phyloP scores from a whole-genome alignment of 169 alveolate genomes.

The Eimeria maxima region DNA sequence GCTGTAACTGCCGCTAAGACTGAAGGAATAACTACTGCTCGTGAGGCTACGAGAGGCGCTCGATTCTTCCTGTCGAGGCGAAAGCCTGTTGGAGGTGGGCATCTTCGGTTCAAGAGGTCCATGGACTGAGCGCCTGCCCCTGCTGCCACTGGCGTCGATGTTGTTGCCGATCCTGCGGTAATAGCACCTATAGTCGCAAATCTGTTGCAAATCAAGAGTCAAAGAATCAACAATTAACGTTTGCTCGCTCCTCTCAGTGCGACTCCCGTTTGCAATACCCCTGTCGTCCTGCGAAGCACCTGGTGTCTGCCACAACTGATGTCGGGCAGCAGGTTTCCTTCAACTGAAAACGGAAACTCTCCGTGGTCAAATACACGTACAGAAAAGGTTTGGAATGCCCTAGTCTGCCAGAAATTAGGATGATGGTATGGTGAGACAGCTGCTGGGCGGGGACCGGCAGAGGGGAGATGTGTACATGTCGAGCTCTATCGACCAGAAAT shows the following conservation, averaged over 20 bases:
- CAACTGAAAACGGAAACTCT: neutral
- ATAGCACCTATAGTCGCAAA: neutral
- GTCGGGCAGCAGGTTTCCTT: neutral
- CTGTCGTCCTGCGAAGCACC: neutral
- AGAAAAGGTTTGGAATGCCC: neutral
- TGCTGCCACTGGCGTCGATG: neutral
- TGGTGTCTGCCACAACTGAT: neutral
- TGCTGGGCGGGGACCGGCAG: neutral
- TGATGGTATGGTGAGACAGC: neutral
- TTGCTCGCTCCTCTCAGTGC: too few relatives aligned
- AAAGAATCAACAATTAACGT: too few relatives aligned
- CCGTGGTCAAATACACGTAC: neutral
- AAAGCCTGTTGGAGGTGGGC: neutral
- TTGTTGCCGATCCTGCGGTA: neutral
- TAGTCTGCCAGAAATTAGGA: neutral
- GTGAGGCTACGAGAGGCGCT: neutral
- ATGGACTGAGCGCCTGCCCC: constrained; percentile 7
- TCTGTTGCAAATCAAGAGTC: neutral
- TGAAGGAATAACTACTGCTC: constrained; percentile 13
- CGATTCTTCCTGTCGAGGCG: neutral
- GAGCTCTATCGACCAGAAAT: neutral
- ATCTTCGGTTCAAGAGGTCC: neutral
- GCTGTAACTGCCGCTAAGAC: neutral
- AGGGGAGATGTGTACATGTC: neutral
- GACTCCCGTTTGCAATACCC: neutral